Conservation (phyloP, 2,329 filamentous ascomycete genomes). For the Monilinia fructigena region DNA sequence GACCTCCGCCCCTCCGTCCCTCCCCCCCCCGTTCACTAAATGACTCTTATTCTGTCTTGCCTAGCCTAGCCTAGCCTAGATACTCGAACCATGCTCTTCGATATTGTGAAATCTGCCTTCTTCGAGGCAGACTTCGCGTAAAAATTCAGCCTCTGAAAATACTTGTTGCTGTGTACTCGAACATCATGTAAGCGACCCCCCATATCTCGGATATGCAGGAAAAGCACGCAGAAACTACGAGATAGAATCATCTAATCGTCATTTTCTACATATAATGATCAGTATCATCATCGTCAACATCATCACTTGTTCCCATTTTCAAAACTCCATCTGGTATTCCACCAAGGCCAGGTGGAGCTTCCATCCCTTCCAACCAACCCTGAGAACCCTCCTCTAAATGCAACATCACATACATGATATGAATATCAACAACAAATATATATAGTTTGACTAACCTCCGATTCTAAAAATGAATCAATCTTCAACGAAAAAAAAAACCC, state of each 20-base stretch:
- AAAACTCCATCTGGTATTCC: slow-evolving; percentile 11
- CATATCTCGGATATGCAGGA: neutral
- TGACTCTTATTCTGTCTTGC: neutral
- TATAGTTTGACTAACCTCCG: neutral
- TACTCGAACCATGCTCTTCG: neutral
- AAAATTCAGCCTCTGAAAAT: slow-evolving; percentile 1
- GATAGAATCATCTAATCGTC: neutral
- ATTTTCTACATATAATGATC: neutral
- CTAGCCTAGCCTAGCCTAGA: neutral
- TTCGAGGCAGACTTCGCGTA: slow-evolving; percentile 1
- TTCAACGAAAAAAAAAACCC: slow-evolving; percentile 8
- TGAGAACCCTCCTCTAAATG: slow-evolving; percentile 1
- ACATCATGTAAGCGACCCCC: neutral
- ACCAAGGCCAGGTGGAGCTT: slow-evolving; percentile 17
- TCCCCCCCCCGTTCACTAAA: no score
- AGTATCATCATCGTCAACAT: neutral
- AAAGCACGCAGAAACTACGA: neutral
- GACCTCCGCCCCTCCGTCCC: neutral
- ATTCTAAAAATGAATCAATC: slow-evolving; percentile 18
- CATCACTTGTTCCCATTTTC: neutral
- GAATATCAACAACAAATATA: slow-evolving; percentile 3
- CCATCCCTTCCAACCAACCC: neutral
- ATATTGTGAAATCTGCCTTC: slow-evolving; percentile 13
- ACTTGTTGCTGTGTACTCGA: neutral
- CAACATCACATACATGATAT: neutral